These are phyloP conservation scores for Quercus rubra DNA, from an alignment of 306 rosid genomes.

Conservation along the genomic window DNA sequence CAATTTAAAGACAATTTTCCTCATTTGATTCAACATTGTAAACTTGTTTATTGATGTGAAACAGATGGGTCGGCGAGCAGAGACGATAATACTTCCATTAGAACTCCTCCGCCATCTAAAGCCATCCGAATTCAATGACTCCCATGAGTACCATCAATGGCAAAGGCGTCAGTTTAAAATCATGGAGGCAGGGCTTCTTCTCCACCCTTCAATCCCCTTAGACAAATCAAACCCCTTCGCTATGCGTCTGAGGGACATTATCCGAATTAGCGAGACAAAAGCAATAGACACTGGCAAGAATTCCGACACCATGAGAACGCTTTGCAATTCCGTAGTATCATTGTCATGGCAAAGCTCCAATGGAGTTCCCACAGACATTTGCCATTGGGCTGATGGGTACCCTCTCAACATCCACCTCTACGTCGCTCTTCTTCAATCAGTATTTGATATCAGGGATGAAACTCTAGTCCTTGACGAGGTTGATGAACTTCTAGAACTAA, in stretches of 20 bases:
- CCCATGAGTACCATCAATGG: conserved; percentile 80
- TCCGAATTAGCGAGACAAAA: conserved; percentile 32
- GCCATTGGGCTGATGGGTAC: conserved; percentile 96
- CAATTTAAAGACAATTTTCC: too few species aligned
- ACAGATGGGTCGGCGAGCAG: conserved; percentile 84
- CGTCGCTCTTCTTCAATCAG: conserved; percentile 60
- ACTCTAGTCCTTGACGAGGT: conserved; percentile 88
- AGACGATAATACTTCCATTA: conserved; percentile 89
- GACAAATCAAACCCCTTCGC: conserved; percentile 63
- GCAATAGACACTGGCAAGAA: conserved; percentile 70
- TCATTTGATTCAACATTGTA: neutral
- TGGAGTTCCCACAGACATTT: conserved; percentile 78
- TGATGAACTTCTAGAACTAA: conserved; percentile 83
- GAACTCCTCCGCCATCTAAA: conserved; percentile 83
- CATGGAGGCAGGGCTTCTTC: conserved; percentile 70
- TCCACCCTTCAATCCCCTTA: conserved; percentile 60
- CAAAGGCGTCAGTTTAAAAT: conserved; percentile 81
- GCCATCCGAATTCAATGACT: conserved; percentile 80
- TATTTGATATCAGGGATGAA: conserved; percentile 80
- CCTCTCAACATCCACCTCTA: conserved; percentile 78
- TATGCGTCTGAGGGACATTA: conserved; percentile 64
- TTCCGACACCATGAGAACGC: conserved; percentile 86
- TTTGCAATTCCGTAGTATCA: conserved; percentile 81
- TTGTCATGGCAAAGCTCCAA: conserved; percentile 78
- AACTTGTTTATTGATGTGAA: neutral